phyloP scores from a whole-genome alignment of 2,329 filamentous ascomycete species.

The Aspergillus calidoustus region DNA sequence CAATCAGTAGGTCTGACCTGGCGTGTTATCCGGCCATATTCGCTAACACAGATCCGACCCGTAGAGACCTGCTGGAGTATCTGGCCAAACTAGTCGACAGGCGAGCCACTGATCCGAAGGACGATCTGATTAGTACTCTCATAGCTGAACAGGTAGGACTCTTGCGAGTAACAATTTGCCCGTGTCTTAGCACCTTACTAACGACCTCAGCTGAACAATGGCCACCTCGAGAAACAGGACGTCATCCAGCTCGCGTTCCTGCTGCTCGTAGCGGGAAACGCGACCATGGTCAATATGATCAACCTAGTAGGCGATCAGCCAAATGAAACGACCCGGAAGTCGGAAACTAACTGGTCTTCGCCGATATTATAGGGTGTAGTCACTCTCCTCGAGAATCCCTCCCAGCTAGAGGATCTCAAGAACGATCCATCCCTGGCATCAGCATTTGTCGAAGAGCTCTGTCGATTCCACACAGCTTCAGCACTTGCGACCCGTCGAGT shows the following conservation, averaged over 20 bases:
- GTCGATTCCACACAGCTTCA: slow-evolving; percentile 4
- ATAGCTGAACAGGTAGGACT: neutral
- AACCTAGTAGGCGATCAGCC: neutral
- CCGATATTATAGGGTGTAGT: neutral
- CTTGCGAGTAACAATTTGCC: neutral
- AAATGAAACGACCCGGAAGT: neutral
- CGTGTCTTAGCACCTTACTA: neutral
- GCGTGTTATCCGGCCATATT: neutral
- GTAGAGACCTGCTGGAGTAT: neutral
- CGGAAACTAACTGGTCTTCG: neutral
- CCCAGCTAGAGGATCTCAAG: neutral
- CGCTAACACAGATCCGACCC: neutral
- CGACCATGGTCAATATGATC: slow-evolving; percentile 1
- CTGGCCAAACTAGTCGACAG: neutral
- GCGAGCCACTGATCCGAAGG: neutral
- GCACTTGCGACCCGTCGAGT: slow-evolving; percentile 3
- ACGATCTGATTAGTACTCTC: neutral
- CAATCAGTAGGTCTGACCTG: neutral
- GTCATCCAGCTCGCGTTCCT: neutral
- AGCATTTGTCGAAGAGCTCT: slow-evolving; percentile 3
- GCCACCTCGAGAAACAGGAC: neutral
- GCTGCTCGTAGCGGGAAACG: neutral
- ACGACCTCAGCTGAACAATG: neutral
- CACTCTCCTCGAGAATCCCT: neutral
- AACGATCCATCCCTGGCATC: neutral